Evolutionary conservation across 805 yeast genomes (phyloP), one percentile per base, ranked within the genome.

Genomic region (Starmera dryadoides): DNA sequence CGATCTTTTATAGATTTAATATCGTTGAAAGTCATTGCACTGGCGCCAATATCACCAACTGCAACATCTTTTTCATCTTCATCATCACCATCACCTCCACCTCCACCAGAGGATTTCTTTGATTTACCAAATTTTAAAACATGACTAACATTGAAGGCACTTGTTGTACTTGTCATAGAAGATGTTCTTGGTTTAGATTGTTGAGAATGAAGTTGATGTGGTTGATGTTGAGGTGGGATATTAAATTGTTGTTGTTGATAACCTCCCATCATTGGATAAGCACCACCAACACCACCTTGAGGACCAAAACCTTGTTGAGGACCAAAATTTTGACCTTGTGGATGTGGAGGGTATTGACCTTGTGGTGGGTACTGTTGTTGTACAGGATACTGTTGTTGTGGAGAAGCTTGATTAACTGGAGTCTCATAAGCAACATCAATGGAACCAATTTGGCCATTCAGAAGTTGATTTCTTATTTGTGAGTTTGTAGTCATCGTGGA

Each of bases 1-100:
- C 82, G 69, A 46, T 80, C 86, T 37, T 81, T 64, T 2, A 80
- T 60, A 36, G 79, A 80, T 19, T 77, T 63, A 9, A 85, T 63
- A 50, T 84, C 89, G 45, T 75, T 77, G 45, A 81, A 79, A 0
- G 86, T 73, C 45, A 81, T 60, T 20, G 58, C 56, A 7, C 63
- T 56, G 2, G 63, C 66, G 16, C 63, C 60, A 4, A 50, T 42
- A 15, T 55, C 51, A 25, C 57, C 63, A 17, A 62, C 34, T 16
- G 55, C 42, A 0, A 59, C 49, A 15, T 61, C 68, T 25, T 62
- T 68, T 1, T 63, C 66, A 20, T 63, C 69, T 10, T 62, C 68
- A 20, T 62, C 67, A 16, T 55, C 62, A 15, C 56, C 63, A 25
- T 52, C 62, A 23, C 49, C 60, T 3, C 49, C 59, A 9, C 38